Evolutionary conservation across 495 filamentous ascomycete species (phyloP).

Genomic region (Neurospora hispaniola): DNA sequence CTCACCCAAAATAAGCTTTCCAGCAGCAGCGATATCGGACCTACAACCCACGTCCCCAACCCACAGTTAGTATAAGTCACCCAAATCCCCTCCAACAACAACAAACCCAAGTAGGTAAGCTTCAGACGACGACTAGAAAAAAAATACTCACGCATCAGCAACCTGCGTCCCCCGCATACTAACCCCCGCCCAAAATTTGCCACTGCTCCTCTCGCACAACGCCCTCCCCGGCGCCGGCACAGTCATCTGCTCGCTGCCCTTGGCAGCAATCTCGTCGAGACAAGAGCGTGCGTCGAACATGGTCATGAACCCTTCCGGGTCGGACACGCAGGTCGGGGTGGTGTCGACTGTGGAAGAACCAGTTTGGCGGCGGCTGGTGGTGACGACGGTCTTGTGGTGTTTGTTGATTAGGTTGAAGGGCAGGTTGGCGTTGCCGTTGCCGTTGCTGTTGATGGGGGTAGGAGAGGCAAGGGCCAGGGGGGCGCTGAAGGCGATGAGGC

Average conservation of each 20-base stretch:
- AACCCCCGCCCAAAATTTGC: not conserved
- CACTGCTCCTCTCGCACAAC: not conserved
- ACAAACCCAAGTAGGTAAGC: too few relatives aligned
- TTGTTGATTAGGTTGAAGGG: not conserved
- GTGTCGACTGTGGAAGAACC: not conserved
- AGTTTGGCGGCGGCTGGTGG: not conserved
- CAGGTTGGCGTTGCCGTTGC: not conserved
- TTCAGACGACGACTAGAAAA: too few relatives aligned
- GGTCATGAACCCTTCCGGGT: not conserved
- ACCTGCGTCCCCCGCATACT: not conserved
- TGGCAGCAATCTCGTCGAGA: not conserved
- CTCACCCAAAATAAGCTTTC: not conserved
- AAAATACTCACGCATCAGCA: not conserved
- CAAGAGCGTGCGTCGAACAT: not conserved
- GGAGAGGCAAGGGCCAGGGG: not conserved
- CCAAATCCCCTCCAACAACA: too few relatives aligned
- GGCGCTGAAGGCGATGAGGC: not conserved
- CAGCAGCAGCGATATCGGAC: not conserved
- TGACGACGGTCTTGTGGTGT: not conserved
- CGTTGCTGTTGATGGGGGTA: not conserved
- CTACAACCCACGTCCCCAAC: not conserved
- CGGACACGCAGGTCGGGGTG: not conserved
- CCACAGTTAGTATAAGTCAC: too few relatives aligned
- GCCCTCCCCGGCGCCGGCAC: not conserved
- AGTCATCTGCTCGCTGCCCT: not conserved